phyloP scores from a whole-genome alignment of 2,329 filamentous ascomycete species.

The Alternaria brassicae region DNA sequence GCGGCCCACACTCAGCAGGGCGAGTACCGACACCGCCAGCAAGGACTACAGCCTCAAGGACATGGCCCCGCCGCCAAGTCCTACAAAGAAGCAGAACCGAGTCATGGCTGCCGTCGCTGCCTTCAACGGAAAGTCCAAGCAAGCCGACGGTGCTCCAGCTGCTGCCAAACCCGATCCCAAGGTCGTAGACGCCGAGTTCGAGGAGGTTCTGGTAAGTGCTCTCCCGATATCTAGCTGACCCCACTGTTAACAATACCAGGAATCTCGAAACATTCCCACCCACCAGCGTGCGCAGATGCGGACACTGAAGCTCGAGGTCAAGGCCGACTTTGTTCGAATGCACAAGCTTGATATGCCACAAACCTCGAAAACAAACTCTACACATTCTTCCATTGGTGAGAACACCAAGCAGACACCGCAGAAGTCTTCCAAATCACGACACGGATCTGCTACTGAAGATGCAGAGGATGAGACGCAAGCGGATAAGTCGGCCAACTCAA shows the following conservation, averaged over 20 bases:
- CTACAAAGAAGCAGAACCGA: slow-evolving; percentile 56
- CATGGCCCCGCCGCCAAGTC: slow-evolving; percentile 21
- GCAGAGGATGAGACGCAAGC: slow-evolving; percentile 11
- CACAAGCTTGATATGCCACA: slow-evolving; percentile 71
- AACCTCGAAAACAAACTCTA: slow-evolving; percentile 57
- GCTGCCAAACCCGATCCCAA: slow-evolving; percentile 57
- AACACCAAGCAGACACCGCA: slow-evolving; percentile 55
- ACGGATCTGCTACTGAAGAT: slow-evolving; percentile 38
- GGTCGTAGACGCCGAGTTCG: slow-evolving; percentile 68
- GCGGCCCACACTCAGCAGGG: slow-evolving; percentile 33
- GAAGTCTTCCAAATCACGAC: slow-evolving; percentile 46
- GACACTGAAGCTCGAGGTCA: slow-evolving; percentile 84
- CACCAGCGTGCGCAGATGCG: slow-evolving; percentile 96
- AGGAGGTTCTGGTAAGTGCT: slow-evolving; percentile 63
- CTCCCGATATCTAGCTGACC: slow-evolving; percentile 28
- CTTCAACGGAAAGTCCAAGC: slow-evolving; percentile 63
- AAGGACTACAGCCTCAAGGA: slow-evolving; percentile 26
- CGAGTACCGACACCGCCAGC: slow-evolving; percentile 39
- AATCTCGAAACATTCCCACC: slow-evolving; percentile 90
- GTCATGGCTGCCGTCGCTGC: slow-evolving; percentile 71
- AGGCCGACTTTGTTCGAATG: slow-evolving; percentile 93
- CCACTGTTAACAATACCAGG: slow-evolving; percentile 61
- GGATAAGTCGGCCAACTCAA: slow-evolving; percentile 35
- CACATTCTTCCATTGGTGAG: slow-evolving; percentile 47
- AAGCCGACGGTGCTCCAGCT: slow-evolving; percentile 39